Evolutionary conservation across 2,329 filamentous ascomycete genomes (phyloP).

Genomic region (Aureobasidium sp.): DNA sequence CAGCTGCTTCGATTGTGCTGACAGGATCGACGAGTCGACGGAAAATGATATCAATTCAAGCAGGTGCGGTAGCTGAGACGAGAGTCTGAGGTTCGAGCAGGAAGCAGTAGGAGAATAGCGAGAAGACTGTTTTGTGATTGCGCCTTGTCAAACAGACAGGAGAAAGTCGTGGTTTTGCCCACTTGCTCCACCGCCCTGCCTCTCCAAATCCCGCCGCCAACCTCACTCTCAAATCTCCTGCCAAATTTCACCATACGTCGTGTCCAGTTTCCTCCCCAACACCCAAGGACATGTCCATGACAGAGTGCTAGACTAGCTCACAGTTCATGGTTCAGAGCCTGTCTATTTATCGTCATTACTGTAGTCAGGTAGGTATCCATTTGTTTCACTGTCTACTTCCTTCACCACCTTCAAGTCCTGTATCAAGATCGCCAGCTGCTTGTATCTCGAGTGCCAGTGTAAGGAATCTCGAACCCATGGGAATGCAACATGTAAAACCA

Average conservation of each 20-base stretch:
- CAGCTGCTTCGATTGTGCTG: slow-evolving; percentile 3
- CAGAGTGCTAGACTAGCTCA: not conserved
- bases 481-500: not conserved
- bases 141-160: slow-evolving; percentile 8
- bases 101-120: not conserved
- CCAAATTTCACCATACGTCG: not conserved
- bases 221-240: not conserved
- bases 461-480: not conserved
- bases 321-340: not conserved
- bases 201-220: not conserved
- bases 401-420: not conserved
- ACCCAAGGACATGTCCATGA: not conserved
- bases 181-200: not conserved
- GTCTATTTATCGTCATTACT: not conserved
- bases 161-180: not conserved
- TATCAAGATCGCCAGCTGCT: not conserved
- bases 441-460: not conserved
- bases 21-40: not conserved
- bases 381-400: not conserved
- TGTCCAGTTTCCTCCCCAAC: not conserved
- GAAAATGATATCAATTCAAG: not conserved
- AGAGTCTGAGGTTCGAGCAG: not conserved
- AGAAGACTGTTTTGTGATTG: not conserved
- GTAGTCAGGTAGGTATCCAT: not conserved
- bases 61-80: not conserved